Evolutionary conservation across 257 asterid genomes (phyloP).

Genomic region (Penstemon davidsonii): DNA sequence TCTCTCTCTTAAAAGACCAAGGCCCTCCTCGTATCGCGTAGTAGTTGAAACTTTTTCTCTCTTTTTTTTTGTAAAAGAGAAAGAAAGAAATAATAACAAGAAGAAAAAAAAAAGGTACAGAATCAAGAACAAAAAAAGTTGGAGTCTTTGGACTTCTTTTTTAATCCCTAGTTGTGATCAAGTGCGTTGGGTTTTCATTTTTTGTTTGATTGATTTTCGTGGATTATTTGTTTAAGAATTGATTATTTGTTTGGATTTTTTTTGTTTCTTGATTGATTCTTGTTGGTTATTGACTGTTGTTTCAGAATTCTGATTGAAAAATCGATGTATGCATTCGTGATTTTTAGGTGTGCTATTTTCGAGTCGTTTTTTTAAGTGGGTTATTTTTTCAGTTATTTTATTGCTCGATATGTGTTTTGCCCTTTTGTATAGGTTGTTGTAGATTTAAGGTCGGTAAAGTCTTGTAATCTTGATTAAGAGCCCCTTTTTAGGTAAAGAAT

Average conservation of each 20-base stretch:
- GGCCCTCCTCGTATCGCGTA: conserved; percentile 23
- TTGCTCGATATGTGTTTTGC: background rate
- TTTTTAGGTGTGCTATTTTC: background rate
- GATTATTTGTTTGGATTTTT: background rate
- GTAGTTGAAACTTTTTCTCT: conserved; percentile 29
- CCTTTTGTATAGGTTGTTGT: conserved; percentile 1
- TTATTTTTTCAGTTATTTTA: background rate
- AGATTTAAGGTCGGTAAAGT: conserved; percentile 6
- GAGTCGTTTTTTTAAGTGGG: conserved; percentile 1
- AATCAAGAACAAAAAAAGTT: background rate
- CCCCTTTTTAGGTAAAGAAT: conserved; percentile 7
- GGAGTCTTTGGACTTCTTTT: conserved; percentile 17
- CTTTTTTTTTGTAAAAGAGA: conserved; percentile 20
- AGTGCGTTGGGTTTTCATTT: background rate
- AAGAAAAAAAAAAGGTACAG: background rate
- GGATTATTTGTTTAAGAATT: conserved; percentile 2
- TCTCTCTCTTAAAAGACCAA: conserved; percentile 28
- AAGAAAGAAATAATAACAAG: conserved; percentile 23
- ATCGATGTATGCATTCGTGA: background rate
- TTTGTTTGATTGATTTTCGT: conserved; percentile 7
- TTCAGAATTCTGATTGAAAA: conserved; percentile 8
- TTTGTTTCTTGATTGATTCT: background rate
- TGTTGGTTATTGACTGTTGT: background rate
- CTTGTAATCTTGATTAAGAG: conserved; percentile 13
- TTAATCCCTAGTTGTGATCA: conserved; percentile 20